Evolutionary conservation across 345 rosid genomes (phyloP).

Genomic region (Balakata baccata): DNA sequence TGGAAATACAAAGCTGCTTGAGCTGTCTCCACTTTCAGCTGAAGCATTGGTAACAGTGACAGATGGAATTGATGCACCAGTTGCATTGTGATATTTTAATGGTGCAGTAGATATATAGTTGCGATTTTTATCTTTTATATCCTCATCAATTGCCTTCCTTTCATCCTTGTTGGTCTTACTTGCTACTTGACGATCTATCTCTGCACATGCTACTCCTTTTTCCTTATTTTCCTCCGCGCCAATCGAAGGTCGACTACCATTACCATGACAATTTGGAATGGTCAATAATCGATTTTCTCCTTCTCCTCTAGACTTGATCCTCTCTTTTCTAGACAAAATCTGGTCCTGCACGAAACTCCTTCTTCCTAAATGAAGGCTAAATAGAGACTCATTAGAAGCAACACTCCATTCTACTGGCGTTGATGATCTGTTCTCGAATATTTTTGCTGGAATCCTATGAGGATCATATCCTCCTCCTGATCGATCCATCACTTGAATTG

Average conservation of each 20-base stretch:
- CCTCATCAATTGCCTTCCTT: background rate
- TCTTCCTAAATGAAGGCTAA: conserved; percentile 62
- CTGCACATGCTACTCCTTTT: background rate
- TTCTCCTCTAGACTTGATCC: conserved; percentile 37
- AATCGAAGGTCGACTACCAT: background rate
- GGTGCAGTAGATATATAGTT: background rate
- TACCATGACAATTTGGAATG: conserved; percentile 19
- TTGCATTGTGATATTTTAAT: background rate
- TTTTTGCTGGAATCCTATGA: conserved; percentile 49
- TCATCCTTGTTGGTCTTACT: conserved; percentile 1
- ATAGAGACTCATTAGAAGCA: conserved; percentile 63
- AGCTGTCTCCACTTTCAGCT: conserved; percentile 39
- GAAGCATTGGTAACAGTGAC: conserved; percentile 31
- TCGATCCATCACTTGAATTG: conserved; percentile 71
- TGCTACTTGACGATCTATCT: background rate
- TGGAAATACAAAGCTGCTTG: conserved; percentile 51
- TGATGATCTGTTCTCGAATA: conserved; percentile 46
- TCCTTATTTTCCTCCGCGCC: conserved; percentile 14
- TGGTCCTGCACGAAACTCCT: conserved; percentile 46
- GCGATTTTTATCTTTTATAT: background rate
- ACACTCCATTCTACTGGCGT: conserved; percentile 58
- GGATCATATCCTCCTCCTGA: conserved; percentile 39
- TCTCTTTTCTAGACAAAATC: conserved; percentile 15
- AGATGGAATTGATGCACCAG: too few relatives aligned
- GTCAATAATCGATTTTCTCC: conserved; percentile 11